Evolutionary conservation across 208 protist species (phyloP), one percentile per base, ranked within the genome.

Genomic region (Trypanosomatidae sp.): DNA sequence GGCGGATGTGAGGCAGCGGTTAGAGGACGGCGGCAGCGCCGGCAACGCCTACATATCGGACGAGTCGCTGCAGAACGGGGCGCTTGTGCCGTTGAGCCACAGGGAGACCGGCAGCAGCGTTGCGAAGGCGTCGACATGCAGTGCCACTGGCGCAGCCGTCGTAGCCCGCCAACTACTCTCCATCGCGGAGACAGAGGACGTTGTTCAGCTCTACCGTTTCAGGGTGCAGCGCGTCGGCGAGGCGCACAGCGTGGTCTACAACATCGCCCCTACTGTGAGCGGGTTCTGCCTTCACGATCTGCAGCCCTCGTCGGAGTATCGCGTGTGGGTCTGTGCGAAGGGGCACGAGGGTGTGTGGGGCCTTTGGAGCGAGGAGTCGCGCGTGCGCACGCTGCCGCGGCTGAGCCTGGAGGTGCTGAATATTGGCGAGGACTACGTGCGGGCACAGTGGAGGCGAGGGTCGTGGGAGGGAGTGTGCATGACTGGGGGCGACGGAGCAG

Each of bases 401-500:
- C 81, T 98, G 75, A 71, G 93, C 73, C 79, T 98, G 39, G 74
- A 81, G 12, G 82, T 98, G 58, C 71, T 73, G 36, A 82, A 89
- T 73, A 90, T 96, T 67, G 94, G 94, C 41, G 92, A 98, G 81
- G 91, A 95, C 76, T 98, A 97, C 80, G 91, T 96, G n/a, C 76
- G 80, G 1, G 94, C 95, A 8, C 83, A 77, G 56, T 97, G 93
- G 91, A 69, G 69, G 69, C 88, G 93, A 50, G 78, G 81, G 12
- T 77, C 86, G 60, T 98, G 94, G 94, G 77, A 84, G 15, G 87
- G 94, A 12, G 71, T 69, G 64, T 64, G 58, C 46, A 74, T 77
- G 59, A 69, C 59, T 12, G 65, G 49, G 2, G 77, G 80, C 39
- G 81, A 81, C 70, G 84, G 82, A 52, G 71, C 83, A 6, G 74